Percentiles rank a stretch among this genome's conserved stretches.
phyloP scores from a whole-genome alignment of 2,329 filamentous ascomycete species.

The Ascochyta viciae-villosae region DNA sequence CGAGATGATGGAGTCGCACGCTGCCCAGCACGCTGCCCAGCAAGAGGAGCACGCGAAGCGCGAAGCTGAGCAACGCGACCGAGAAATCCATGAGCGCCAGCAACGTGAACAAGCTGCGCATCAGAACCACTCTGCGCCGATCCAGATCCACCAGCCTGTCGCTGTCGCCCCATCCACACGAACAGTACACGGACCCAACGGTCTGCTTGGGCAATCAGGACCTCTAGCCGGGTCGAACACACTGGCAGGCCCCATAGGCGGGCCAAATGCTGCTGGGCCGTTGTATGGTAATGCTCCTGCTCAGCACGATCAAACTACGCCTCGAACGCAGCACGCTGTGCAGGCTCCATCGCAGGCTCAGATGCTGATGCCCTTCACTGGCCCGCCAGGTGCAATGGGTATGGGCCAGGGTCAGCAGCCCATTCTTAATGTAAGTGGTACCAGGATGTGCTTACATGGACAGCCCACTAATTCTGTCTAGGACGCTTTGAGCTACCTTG shows the following conservation, averaged over 20 bases:
- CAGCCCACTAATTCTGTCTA: conserved; percentile 36
- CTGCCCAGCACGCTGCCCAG: conserved; percentile 45
- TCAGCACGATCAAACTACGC: conserved; percentile 61
- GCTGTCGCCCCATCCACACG: conserved; percentile 74
- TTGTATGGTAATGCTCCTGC: conserved; percentile 76
- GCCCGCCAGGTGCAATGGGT: conserved; percentile 58
- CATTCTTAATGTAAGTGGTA: conserved; percentile 66
- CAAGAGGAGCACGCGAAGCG: conserved; percentile 63
- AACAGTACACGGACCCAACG: conserved; percentile 90
- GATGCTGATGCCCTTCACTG: conserved; percentile 59
- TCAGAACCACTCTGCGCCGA: conserved; percentile 85
- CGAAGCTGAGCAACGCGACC: conserved; percentile 59
- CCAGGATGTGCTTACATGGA: conserved; percentile 3
- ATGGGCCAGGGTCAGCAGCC: conserved; percentile 82
- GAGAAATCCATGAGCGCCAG: conserved; percentile 63
- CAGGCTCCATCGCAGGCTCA: conserved; percentile 61
- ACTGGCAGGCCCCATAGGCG: conserved; percentile 61
- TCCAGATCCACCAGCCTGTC: conserved; percentile 93
- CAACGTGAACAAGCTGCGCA: conserved; percentile 74
- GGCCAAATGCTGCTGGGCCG: conserved; percentile 66
- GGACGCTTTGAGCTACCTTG: conserved; percentile 92
- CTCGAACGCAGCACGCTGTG: conserved; percentile 67
- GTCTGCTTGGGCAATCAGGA: conserved; percentile 70
- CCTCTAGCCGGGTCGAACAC: conserved; percentile 58
- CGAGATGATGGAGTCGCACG: conserved; percentile 62